These are phyloP conservation scores for Penicillium argentinense DNA, from an alignment of 495 filamentous ascomycete genomes.

Conservation along the genomic window DNA sequence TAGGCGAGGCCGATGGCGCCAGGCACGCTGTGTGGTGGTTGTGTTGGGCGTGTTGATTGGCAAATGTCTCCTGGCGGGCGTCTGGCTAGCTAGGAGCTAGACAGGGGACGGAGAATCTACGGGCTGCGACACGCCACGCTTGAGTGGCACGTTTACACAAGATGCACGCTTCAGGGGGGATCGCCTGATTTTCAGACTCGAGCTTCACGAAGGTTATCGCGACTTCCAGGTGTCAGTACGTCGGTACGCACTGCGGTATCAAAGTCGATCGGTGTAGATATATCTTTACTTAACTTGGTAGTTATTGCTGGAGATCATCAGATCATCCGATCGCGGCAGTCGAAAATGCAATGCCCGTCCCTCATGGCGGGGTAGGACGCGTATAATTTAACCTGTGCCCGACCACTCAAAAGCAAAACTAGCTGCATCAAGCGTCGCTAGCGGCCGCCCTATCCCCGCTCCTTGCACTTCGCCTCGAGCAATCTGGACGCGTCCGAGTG, in stretches of 20 bases:
- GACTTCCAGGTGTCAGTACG: no score
- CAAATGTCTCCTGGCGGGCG: background rate
- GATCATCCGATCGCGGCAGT: no score
- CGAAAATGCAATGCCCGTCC: no score
- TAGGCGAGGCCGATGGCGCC: conserved; percentile 2
- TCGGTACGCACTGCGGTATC: no score
- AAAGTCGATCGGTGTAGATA: no score
- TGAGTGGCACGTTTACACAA: background rate
- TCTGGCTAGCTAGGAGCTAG: conserved; percentile 11
- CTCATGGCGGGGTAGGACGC: background rate
- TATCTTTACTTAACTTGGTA: no score
- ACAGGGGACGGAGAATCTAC: conserved; percentile 27
- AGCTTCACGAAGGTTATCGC: background rate
- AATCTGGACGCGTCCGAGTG: background rate
- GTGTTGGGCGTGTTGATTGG: conserved; percentile 10
- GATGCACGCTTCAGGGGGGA: background rate
- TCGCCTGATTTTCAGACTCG: background rate
- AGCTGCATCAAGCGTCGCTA: background rate
- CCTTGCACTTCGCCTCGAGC: conserved; percentile 1
- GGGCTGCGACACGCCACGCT: no score
- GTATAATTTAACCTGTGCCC: no score
- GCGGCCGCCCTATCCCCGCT: conserved; percentile 5
- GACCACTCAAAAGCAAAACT: background rate
- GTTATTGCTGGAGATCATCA: no score
- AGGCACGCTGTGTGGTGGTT: conserved; percentile 3